Conservation (phyloP, 2,329 filamentous ascomycete genomes). For the Aphanoascus verrucosus region DNA sequence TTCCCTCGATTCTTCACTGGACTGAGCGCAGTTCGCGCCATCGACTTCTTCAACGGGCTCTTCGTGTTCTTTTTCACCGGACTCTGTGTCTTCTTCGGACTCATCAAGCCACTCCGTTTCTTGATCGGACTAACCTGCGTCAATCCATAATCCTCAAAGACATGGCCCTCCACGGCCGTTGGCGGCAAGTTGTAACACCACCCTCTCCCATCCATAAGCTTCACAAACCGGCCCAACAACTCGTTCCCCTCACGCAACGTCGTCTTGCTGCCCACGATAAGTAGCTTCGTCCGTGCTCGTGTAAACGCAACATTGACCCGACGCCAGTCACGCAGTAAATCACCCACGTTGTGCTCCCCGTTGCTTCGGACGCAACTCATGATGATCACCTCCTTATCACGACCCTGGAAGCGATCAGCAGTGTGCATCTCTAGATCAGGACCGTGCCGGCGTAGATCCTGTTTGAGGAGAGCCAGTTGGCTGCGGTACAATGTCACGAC, state of each 20-base stretch:
- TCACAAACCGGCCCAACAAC: slow-evolving; percentile 65
- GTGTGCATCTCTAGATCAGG: slow-evolving; percentile 83
- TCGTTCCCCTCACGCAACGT: slow-evolving; percentile 62
- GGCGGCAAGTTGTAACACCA: slow-evolving; percentile 68
- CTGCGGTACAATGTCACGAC: slow-evolving; percentile 96
- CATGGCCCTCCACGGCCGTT: slow-evolving; percentile 55
- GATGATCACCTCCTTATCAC: slow-evolving; percentile 88
- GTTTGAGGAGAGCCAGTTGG: slow-evolving; percentile 72
- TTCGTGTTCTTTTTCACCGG: slow-evolving; percentile 12
- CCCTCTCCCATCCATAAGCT: slow-evolving; percentile 61
- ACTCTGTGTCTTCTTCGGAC: slow-evolving; percentile 24
- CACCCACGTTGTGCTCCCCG: slow-evolving; percentile 69
- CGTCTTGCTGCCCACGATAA: slow-evolving; percentile 71
- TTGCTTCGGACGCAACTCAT: slow-evolving; percentile 83
- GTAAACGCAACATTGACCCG: slow-evolving; percentile 95
- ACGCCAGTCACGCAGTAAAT: slow-evolving; percentile 81
- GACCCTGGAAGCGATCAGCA: slow-evolving; percentile 89
- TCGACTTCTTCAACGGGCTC: not conserved
- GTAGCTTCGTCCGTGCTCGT: slow-evolving; percentile 77
- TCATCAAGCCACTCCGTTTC: slow-evolving; percentile 19
- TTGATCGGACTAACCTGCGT: slow-evolving; percentile 14
- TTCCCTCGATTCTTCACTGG: slow-evolving; percentile 22
- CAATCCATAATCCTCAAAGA: slow-evolving; percentile 44
- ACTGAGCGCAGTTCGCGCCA: not conserved
- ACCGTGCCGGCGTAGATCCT: slow-evolving; percentile 51